phyloP scores from a whole-genome alignment of 2,329 filamentous ascomycete species.

The Epichloe gansuensis region DNA sequence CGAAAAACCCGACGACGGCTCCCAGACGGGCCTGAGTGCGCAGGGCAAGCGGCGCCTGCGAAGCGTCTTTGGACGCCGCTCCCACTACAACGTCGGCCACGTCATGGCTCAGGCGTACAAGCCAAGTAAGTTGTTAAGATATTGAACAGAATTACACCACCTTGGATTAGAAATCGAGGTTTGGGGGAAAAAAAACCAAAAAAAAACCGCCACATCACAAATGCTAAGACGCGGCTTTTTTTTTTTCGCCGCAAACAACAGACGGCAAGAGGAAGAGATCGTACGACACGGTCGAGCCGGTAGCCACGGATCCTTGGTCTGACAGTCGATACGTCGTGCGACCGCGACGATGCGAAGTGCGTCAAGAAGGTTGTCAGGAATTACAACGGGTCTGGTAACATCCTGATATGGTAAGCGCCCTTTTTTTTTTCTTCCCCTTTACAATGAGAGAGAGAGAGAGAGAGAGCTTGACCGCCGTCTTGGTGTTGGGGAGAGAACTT shows the following conservation, averaged over 20 bases:
- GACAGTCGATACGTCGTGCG: conserved; percentile 40
- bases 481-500: no score
- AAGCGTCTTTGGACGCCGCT: conserved; percentile 38
- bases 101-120: conserved; percentile 46
- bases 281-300: conserved; percentile 41
- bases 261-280: conserved; percentile 40
- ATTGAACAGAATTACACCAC: not conserved
- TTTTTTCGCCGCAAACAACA: conserved; percentile 8
- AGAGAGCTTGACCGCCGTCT: no score
- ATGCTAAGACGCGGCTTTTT: not conserved
- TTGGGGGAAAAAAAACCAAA: not conserved
- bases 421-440: not conserved
- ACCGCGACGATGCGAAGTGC: conserved; percentile 41
- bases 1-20: conserved; percentile 43
- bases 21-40: conserved; percentile 31
- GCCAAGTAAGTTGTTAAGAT: conserved; percentile 18
- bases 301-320: conserved; percentile 43
- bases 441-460: not conserved
- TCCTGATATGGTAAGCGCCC: conserved; percentile 38
- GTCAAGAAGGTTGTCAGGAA: conserved; percentile 35
- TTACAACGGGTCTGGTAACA: conserved; percentile 39
- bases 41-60: conserved; percentile 42
- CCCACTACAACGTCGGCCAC: conserved; percentile 41
- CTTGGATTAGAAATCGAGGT: not conserved
- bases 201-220: not conserved